Percentiles rank a stretch among this genome's conserved stretches.
Conservation (phyloP, 2,329 filamentous ascomycete genomes). For the Curvularia spicifera region DNA sequence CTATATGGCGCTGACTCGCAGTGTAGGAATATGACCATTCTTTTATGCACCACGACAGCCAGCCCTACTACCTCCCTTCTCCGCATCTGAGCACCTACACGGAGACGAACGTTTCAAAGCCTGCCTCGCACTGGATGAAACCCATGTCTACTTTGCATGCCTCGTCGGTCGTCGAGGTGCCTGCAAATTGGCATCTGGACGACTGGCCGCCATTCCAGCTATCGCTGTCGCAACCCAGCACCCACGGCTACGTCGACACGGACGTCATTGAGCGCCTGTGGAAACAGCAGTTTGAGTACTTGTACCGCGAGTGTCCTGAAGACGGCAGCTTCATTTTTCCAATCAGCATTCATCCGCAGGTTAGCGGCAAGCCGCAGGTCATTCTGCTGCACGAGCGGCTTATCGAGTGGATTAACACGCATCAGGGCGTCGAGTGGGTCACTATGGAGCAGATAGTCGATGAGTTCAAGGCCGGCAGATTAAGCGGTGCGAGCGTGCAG, state of each 20-base stretch:
- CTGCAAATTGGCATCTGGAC: slow-evolving; percentile 59
- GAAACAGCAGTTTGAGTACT: slow-evolving; percentile 56
- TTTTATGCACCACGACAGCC: slow-evolving; percentile 58
- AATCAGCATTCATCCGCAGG: slow-evolving; percentile 57
- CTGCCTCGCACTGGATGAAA: slow-evolving; percentile 49
- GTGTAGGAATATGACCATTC: slow-evolving; percentile 59
- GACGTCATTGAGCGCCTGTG: slow-evolving; percentile 53
- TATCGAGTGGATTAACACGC: slow-evolving; percentile 55
- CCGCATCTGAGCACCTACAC: slow-evolving; percentile 53
- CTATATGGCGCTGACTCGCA: background rate
- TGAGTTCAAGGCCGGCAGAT: slow-evolving; percentile 46
- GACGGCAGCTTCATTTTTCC: slow-evolving; percentile 57
- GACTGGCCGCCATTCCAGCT: slow-evolving; percentile 56
- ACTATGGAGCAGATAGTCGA: slow-evolving; percentile 47
- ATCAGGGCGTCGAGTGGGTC: slow-evolving; percentile 55
- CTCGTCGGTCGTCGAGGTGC: slow-evolving; percentile 53
- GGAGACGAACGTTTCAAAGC: slow-evolving; percentile 41
- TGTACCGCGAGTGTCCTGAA: slow-evolving; percentile 49
- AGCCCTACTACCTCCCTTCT: slow-evolving; percentile 48
- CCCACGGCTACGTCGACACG: slow-evolving; percentile 55
- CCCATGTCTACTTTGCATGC: slow-evolving; percentile 45
- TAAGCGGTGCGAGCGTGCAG: slow-evolving; percentile 44
- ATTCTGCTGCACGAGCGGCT: slow-evolving; percentile 56
- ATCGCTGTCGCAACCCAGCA: slow-evolving; percentile 60
- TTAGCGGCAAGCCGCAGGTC: slow-evolving; percentile 57